Conservation (phyloP, 2,329 filamentous ascomycete genomes). For the Blumeria hordei region DNA sequence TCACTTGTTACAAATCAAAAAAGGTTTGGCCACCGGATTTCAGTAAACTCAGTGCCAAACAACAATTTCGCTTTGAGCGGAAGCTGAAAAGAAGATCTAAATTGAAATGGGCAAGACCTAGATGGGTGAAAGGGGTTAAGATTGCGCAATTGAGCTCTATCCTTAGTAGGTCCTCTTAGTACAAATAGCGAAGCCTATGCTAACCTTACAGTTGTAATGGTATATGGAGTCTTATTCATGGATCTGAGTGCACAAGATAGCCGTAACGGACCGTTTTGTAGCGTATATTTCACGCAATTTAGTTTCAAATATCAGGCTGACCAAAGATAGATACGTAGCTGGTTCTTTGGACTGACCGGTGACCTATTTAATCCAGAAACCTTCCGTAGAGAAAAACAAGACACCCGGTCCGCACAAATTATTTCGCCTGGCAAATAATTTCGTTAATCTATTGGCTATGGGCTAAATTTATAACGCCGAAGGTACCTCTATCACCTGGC, state of each 20-base stretch:
- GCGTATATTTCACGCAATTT: slow-evolving; percentile 18
- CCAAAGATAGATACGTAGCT: slow-evolving; percentile 17
- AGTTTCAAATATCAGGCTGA: slow-evolving; percentile 3
- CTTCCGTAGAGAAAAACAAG: too few species aligned
- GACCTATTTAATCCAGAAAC: slow-evolving; percentile 13
- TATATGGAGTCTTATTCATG: slow-evolving; percentile 37
- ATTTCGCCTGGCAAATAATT: too few species aligned
- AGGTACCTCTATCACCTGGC: too few species aligned
- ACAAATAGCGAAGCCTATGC: slow-evolving; percentile 1
- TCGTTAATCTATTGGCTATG: too few species aligned
- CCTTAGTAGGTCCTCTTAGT: slow-evolving; percentile 9
- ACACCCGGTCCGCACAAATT: too few species aligned
- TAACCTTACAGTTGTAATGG: slow-evolving; percentile 21
- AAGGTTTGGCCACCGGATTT: slow-evolving; percentile 64
- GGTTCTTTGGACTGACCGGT: slow-evolving; percentile 18
- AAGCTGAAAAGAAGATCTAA: slow-evolving; percentile 48
- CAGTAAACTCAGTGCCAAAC: slow-evolving; percentile 38
- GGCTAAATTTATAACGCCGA: too few species aligned
- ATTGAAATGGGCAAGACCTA: slow-evolving; percentile 34
- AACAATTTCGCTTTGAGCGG: slow-evolving; percentile 58
- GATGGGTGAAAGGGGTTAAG: slow-evolving; percentile 39
- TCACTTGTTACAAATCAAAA: slow-evolving; percentile 38
- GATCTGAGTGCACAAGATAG: slow-evolving; percentile 22
- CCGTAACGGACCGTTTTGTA: slow-evolving; percentile 23
- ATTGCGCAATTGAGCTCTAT: slow-evolving; percentile 28